A percentile compares a stretch with the other conserved stretches of the same genome.
These are phyloP conservation scores for Lumnitzera racemosa DNA, from an alignment of 345 rosid genomes.

Conservation along the genomic window DNA sequence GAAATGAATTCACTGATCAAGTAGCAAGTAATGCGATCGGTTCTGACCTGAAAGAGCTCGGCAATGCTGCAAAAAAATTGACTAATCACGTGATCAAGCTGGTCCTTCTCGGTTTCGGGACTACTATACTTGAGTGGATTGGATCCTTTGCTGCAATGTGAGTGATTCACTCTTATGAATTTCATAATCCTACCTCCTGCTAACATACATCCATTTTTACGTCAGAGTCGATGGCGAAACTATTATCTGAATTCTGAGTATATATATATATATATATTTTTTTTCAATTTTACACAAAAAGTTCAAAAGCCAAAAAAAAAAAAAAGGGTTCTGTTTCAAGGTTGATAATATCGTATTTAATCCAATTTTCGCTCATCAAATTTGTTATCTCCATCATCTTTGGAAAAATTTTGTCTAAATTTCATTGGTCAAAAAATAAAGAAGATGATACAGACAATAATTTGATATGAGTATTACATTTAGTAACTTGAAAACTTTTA, in stretches of 20 bases:
- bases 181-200: background rate
- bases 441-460: no score
- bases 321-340: no score
- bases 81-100: slow-evolving; percentile 37
- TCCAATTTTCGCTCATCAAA: no score
- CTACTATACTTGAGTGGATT: slow-evolving; percentile 68
- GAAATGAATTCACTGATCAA: slow-evolving; percentile 17
- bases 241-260: no score
- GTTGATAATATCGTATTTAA: background rate
- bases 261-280: no score
- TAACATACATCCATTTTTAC: background rate
- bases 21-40: slow-evolving; percentile 25
- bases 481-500: no score
- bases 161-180: slow-evolving; percentile 4
- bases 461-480: no score
- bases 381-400: no score
- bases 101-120: slow-evolving; percentile 59
- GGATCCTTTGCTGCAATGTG: slow-evolving; percentile 85
- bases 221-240: background rate
- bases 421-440: no score
- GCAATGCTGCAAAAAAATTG: slow-evolving; percentile 39
- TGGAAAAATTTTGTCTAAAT: no score
- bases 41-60: slow-evolving; percentile 45
- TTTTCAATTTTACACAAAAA: no score
- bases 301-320: no score